A percentile compares a stretch with the other conserved stretches of the same genome.
These are phyloP conservation scores for Debaryomyces udenii DNA, from an alignment of 1,139 yeast species.

Conservation along the genomic window DNA sequence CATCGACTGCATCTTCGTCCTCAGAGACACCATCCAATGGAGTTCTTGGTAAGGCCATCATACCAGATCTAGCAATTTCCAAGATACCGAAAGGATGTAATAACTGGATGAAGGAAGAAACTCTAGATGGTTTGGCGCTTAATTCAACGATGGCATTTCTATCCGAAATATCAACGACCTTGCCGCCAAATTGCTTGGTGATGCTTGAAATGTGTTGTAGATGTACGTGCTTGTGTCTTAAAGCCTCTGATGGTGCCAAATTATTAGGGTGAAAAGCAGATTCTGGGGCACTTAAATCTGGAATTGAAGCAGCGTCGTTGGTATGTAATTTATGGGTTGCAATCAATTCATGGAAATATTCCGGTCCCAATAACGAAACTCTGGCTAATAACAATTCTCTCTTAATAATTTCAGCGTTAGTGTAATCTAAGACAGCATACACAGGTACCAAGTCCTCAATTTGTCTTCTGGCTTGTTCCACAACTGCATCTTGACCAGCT, in stretches of 20 bases:
- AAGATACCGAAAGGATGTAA: constrained; percentile 94
- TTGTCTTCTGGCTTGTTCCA: constrained; percentile 98
- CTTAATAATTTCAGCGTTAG: constrained; percentile 85
- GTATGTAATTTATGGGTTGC: constrained; percentile 74
- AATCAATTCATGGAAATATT: constrained; percentile 91
- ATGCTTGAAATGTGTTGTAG: constrained; percentile 80
- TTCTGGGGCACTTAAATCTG: constrained; percentile 54
- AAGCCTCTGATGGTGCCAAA: constrained; percentile 87
- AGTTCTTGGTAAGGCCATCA: constrained; percentile 98
- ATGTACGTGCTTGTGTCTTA: constrained; percentile 91
- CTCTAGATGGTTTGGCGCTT: constrained; percentile 89
- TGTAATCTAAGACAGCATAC: constrained; percentile 94
- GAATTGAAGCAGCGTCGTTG: constrained; percentile 42
- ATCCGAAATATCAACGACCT: constrained; percentile 87
- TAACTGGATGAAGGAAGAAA: constrained; percentile 82
- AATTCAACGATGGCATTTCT: constrained; percentile 93
- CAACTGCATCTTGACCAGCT: constrained; percentile 92
- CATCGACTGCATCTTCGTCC: constrained; percentile 56
- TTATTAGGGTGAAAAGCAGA: constrained; percentile 83
- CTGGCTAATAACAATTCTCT: constrained; percentile 91
- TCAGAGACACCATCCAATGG: constrained; percentile 64
- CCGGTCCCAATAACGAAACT: constrained; percentile 92
- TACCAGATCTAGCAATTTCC: constrained; percentile 96
- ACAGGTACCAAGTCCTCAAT: constrained; percentile 97
- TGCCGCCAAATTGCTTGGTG: constrained; percentile 89